phyloP scores from a whole-genome alignment of 345 rosid species.

The Erucastrum elatum region DNA sequence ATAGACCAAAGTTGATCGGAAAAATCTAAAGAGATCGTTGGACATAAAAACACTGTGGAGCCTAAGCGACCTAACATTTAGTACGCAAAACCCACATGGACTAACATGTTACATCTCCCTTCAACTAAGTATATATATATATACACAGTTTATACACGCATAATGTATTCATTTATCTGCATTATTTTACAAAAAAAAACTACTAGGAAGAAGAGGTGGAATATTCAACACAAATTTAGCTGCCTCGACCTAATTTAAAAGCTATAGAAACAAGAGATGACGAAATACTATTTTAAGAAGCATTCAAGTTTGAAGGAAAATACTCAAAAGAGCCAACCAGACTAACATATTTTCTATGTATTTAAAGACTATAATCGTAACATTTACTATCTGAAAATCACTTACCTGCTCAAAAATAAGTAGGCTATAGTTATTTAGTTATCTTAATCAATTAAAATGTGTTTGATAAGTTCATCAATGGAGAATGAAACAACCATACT shows the following conservation, averaged over 20 bases:
- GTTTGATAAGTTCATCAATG: neutral
- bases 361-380: neutral
- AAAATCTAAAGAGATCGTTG: conserved; percentile 18
- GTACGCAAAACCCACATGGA: neutral
- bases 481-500: conserved; percentile 5
- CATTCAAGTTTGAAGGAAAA: neutral
- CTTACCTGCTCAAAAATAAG: neutral
- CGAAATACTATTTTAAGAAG: neutral
- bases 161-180: neutral
- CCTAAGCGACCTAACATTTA: neutral
- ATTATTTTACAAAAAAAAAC: neutral
- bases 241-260: neutral
- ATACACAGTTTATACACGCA: neutral
- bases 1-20: conserved; percentile 11
- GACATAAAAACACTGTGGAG: conserved; percentile 15
- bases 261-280: neutral
- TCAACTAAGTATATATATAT: neutral
- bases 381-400: neutral
- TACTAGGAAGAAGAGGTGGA: neutral
- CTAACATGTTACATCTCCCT: neutral
- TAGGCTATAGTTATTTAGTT: neutral
- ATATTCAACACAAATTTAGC: neutral
- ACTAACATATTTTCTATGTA: neutral
- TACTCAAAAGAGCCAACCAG: neutral
- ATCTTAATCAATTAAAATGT: neutral